Conservation (phyloP, 805 yeast species). For the Kodamaea restingae region DNA sequence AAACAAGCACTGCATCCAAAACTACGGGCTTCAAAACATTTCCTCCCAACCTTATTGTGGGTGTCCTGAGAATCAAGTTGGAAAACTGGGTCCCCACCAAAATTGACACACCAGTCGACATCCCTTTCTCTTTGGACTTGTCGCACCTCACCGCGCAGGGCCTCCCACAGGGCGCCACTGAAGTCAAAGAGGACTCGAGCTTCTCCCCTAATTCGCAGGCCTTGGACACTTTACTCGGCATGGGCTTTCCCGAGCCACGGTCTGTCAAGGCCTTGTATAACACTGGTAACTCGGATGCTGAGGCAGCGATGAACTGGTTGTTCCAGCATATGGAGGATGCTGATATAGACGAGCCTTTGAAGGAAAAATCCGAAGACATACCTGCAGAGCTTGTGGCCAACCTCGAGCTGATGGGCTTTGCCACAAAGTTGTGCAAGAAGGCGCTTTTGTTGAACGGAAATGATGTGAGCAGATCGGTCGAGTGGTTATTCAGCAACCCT, state of each 20-base stretch:
- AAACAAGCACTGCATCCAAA: conserved; percentile 33
- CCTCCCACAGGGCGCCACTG: conserved; percentile 26
- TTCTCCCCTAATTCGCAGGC: conserved; percentile 57
- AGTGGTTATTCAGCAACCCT: conserved; percentile 84
- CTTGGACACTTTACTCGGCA: conserved; percentile 53
- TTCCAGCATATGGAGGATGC: conserved; percentile 85
- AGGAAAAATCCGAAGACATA: conserved; percentile 17
- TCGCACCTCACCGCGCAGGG: conserved; percentile 39
- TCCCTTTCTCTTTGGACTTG: conserved; percentile 46
- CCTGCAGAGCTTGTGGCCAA: conserved; percentile 40
- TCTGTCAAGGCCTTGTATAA: conserved; percentile 62
- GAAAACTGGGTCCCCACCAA: conserved; percentile 90
- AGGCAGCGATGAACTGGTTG: conserved; percentile 86
- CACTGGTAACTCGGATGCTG: conserved; percentile 64
- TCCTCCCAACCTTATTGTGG: conserved; percentile 69
- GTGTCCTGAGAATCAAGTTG: conserved; percentile 75
- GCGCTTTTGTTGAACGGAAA: conserved; percentile 60
- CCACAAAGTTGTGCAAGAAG: conserved; percentile 58
- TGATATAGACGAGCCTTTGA: conserved; percentile 64
- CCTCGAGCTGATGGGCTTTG: conserved; percentile 76
- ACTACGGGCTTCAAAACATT: conserved; percentile 51
- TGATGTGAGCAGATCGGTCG: conserved; percentile 74
- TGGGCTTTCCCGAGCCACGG: conserved; percentile 84
- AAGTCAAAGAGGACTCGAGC: not conserved
- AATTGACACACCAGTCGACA: conserved; percentile 65